A percentile compares a stretch with the other conserved stretches of the same genome.
phyloP scores from a whole-genome alignment of 805 yeast species.

The Sungouiella blattae region DNA sequence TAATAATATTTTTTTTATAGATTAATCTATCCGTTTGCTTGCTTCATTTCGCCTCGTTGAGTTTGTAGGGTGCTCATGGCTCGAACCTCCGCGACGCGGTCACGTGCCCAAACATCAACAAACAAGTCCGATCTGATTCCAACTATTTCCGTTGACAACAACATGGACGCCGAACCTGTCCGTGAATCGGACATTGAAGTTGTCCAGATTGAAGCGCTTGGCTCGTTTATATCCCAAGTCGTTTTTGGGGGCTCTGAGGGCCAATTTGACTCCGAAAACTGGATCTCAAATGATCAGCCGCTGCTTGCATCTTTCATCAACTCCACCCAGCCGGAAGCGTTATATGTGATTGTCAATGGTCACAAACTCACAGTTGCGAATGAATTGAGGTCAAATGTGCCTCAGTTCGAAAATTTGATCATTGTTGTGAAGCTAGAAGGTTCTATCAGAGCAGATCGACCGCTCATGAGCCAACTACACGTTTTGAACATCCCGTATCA shows the following conservation, averaged over 20 bases:
- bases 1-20: too few species aligned
- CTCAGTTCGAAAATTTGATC: not conserved
- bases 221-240: not conserved
- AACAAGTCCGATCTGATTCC: too few species aligned
- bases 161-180: not conserved
- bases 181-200: not conserved
- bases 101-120: not conserved
- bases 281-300: constrained; percentile 1
- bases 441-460: constrained; percentile 1
- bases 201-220: not conserved
- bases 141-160: not conserved
- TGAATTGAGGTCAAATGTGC: not conserved
- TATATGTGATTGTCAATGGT: constrained; percentile 8
- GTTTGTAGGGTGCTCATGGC: too few species aligned
- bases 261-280: constrained; percentile 1
- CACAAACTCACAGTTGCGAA: constrained; percentile 3
- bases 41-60: too few species aligned
- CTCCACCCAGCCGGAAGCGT: constrained; percentile 9
- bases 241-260: not conserved
- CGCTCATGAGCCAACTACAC: constrained; percentile 12
- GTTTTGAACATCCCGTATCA: constrained; percentile 12
- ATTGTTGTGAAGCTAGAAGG: constrained; percentile 11
- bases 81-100: too few species aligned
- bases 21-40: too few species aligned
- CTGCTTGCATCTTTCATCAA: constrained; percentile 7